Evolutionary conservation across 345 rosid genomes (phyloP), one percentile per base, ranked within the genome.

Genomic region (Dovyalis caffra): DNA sequence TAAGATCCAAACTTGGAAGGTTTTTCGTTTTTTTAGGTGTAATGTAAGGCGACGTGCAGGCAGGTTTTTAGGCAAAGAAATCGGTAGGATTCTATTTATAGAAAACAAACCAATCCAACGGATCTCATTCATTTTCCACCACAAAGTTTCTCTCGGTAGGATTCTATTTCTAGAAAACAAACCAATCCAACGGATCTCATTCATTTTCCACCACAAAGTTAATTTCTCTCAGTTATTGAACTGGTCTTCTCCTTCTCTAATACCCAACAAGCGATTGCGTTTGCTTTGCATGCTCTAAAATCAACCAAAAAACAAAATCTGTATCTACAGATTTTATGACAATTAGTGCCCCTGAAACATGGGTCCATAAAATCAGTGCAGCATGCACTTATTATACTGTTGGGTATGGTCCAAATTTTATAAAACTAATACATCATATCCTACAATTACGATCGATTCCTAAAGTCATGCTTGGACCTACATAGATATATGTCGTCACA

Each of bases 291-390:
- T 20, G 56, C 0, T 18, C n/a, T 49, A 0, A 49, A 49, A 49
- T 49, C 47, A 12, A 3, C 47, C n/a, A n/a, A 43, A 43, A 40
- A 14, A 12, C 18, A 43, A 10, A 12, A 2, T 20, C 0, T 18
- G 8, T 49, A 49, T 20, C 0, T 0, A 35, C 38, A 9, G 6
- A 6, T 6, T 49, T 49, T 20, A 6, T n/a, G 28, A 7, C 10
- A 53, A 53, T 53, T 3, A n/a, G 14, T 53, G 60, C 3, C 60
- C 66, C 38, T 1, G 29, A 38, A 69, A 32, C 75, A 64, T 25
- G 78, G 61, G 11, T 56, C 74, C 74, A 35, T 63, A 68, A 66
- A 61, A 67, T 18, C 58, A 14, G 74, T 37, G 28, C 23, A 49
- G 8, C 56, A 7, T 2, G 8, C 56, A 7, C 2, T 18, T 49